A percentile compares a stretch with the other conserved stretches of the same genome.
phyloP scores from a whole-genome alignment of 176 grass and related monocot genomes.

The Phyllostachys edulis region DNA sequence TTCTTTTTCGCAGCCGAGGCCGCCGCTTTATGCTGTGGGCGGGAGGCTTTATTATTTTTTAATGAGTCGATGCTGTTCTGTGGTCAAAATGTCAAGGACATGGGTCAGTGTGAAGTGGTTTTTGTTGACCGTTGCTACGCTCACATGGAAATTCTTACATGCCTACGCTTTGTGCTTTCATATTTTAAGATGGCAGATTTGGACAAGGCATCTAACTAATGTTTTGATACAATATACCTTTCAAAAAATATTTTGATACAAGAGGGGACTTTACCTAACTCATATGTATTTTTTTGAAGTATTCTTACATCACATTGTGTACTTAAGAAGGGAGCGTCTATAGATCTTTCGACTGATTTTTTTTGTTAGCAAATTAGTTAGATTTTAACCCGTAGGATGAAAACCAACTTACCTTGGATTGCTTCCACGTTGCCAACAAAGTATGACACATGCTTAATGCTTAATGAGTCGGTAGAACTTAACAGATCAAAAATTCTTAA shows the following conservation, averaged over 20 bases:
- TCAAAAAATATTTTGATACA: background rate
- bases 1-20: background rate
- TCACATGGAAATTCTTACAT: conserved; percentile 34
- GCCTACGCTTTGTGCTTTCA: background rate
- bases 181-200: conserved; percentile 41
- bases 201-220: background rate
- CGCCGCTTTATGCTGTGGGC: background rate
- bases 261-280: background rate
- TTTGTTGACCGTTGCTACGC: conserved; percentile 42
- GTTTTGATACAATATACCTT: background rate
- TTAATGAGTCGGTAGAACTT: too few relatives aligned
- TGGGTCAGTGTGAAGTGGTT: conserved; percentile 25
- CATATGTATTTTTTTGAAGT: too few relatives aligned
- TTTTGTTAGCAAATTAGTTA: too few relatives aligned
- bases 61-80: background rate
- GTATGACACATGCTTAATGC: too few relatives aligned
- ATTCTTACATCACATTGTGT: background rate
- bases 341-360: too few relatives aligned
- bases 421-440: too few relatives aligned
- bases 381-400: too few relatives aligned
- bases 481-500: too few relatives aligned
- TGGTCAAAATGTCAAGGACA: conserved; percentile 56
- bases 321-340: too few relatives aligned
- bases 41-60: background rate
- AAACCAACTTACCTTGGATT: too few relatives aligned